These are phyloP conservation scores for Jaenimonas drosophilae DNA, from an alignment of 208 protist species.

Conservation along the genomic window DNA sequence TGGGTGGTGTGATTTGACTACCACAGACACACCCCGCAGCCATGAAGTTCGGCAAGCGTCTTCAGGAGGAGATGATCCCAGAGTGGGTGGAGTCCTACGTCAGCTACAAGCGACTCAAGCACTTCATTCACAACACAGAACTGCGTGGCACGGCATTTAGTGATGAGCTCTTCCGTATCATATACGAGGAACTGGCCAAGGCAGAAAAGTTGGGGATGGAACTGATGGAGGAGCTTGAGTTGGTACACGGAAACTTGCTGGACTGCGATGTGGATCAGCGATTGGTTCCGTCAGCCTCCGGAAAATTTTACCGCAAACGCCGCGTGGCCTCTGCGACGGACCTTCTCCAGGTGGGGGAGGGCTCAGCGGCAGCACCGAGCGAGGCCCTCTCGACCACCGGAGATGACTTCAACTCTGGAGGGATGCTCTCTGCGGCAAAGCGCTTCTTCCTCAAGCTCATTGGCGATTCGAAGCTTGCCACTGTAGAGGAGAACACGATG, in stretches of 20 bases:
- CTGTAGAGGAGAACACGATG: conserved; percentile 49
- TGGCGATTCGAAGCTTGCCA: conserved; percentile 52
- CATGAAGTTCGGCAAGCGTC: conserved; percentile 90
- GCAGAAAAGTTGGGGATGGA: conserved; percentile 63
- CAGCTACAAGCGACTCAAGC: conserved; percentile 82
- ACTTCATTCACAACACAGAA: conserved; percentile 61
- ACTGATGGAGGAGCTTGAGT: conserved; percentile 66
- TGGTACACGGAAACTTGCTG: conserved; percentile 54
- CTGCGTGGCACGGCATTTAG: conserved; percentile 68
- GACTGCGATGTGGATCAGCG: conserved; percentile 42
- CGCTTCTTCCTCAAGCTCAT: conserved; percentile 69
- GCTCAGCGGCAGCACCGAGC: background rate
- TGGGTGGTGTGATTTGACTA: background rate
- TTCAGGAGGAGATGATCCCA: conserved; percentile 73
- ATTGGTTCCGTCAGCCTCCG: conserved; percentile 14
- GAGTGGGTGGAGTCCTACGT: conserved; percentile 84
- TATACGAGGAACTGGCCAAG: conserved; percentile 62
- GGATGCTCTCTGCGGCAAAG: conserved; percentile 31
- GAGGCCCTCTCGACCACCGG: background rate
- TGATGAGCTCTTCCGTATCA: conserved; percentile 59
- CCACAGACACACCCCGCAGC: background rate
- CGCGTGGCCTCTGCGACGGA: no score
- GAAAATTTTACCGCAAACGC: conserved; percentile 50
- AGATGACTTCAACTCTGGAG: conserved; percentile 18
- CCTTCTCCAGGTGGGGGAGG: no score